Conservation (phyloP, 257 asterid species). For the Plantago elongata region DNA sequence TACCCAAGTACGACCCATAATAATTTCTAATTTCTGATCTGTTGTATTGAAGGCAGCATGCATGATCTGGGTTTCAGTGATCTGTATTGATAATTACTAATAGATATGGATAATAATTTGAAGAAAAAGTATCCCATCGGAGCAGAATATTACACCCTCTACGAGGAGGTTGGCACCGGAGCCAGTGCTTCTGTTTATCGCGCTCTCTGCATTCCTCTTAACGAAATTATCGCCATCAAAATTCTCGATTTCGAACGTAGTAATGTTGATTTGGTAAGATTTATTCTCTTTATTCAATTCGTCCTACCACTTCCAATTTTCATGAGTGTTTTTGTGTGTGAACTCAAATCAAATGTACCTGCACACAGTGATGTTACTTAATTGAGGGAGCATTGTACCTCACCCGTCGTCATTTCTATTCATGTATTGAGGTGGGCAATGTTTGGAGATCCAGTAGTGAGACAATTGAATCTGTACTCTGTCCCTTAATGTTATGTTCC, state of each 20-base stretch:
- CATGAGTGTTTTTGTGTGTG: background rate
- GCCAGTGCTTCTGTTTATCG: conserved; percentile 93
- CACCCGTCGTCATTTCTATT: too few relatives aligned
- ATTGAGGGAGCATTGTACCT: too few relatives aligned
- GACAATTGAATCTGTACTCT: too few relatives aligned
- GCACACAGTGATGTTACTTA: too few relatives aligned
- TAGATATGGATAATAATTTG: conserved; percentile 44
- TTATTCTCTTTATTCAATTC: conserved; percentile 3
- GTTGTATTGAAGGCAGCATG: too few relatives aligned
- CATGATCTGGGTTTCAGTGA: too few relatives aligned
- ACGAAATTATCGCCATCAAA: conserved; percentile 80
- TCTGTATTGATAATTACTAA: conserved; percentile 1
- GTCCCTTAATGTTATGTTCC: too few relatives aligned
- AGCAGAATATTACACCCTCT: conserved; percentile 65
- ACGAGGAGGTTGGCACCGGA: conserved; percentile 89
- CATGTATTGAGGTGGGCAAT: too few relatives aligned
- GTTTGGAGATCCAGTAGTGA: too few relatives aligned
- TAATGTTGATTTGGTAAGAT: conserved; percentile 78
- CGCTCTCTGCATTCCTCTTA: conserved; percentile 58
- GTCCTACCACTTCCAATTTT: conserved; percentile 6
- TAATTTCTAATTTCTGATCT: too few relatives aligned
- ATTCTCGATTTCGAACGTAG: conserved; percentile 88
- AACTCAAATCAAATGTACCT: background rate
- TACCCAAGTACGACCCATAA: too few relatives aligned
- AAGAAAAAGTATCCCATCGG: conserved; percentile 92